phyloP scores from a whole-genome alignment of 208 protist genomes.

The Trypanosoma lewisi region DNA sequence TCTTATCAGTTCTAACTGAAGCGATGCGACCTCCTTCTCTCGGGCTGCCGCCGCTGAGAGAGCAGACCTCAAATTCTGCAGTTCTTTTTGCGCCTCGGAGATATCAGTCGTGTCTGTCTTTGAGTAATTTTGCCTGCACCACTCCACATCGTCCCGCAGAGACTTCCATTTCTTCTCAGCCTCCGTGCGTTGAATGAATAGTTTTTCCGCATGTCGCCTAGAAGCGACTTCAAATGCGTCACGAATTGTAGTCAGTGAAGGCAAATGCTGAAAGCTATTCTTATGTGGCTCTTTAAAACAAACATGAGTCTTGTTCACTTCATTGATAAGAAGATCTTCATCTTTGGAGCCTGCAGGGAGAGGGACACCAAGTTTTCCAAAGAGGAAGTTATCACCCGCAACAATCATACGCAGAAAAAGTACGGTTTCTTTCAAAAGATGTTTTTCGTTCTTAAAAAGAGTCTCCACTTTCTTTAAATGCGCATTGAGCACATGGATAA shows the following conservation, averaged over 20 bases:
- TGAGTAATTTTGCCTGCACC: conserved; percentile 49
- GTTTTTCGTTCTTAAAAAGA: conserved; percentile 5
- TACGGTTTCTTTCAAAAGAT: conserved; percentile 4
- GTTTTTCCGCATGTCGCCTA: conserved; percentile 4
- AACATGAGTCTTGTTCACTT: conserved; percentile 2
- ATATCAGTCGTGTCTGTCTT: conserved; percentile 13
- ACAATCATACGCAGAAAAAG: conserved; percentile 18
- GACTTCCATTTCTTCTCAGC: conserved; percentile 15
- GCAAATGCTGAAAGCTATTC: conserved; percentile 3
- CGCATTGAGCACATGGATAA: conserved; percentile 11
- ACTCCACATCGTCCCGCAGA: conserved; percentile 34
- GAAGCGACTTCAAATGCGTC: conserved; percentile 5
- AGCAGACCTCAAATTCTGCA: conserved; percentile 29
- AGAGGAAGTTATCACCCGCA: conserved; percentile 11
- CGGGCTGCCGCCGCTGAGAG: conserved; percentile 23
- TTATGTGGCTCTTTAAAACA: neutral
- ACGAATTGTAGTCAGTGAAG: conserved; percentile 2
- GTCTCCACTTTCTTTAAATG: neutral
- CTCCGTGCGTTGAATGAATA: conserved; percentile 14
- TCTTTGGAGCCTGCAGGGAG: neutral
- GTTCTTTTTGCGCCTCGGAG: conserved; percentile 30
- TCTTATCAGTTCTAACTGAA: conserved; percentile 10
- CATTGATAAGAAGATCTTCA: neutral
- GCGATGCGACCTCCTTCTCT: conserved; percentile 5
- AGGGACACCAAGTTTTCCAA: conserved; percentile 20